These are phyloP conservation scores for Paracoccidioides brasiliensis DNA, from an alignment of 2,329 filamentous ascomycete species.

Conservation along the genomic window DNA sequence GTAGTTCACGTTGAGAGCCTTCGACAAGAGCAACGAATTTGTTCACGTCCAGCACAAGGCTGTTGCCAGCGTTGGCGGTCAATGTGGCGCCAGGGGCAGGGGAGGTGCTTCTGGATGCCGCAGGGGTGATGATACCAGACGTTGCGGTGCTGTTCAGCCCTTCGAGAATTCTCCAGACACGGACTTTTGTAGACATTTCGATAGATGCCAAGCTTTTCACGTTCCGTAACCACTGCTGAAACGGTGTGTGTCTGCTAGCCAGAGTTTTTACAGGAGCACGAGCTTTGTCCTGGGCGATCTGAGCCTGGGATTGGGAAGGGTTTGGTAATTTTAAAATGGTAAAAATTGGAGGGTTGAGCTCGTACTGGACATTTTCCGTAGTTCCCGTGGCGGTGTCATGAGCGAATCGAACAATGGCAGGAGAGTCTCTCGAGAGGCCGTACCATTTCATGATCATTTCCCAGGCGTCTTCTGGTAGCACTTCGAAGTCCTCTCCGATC, in stretches of 20 bases:
- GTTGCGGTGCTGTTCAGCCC: slow-evolving; percentile 32
- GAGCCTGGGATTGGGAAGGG: slow-evolving; percentile 43
- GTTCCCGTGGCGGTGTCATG: slow-evolving; percentile 57
- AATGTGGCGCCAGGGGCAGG: slow-evolving; percentile 32
- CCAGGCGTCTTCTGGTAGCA: slow-evolving; percentile 72
- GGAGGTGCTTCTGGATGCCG: slow-evolving; percentile 30
- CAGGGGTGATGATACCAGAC: slow-evolving; percentile 33
- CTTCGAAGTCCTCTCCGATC: slow-evolving; percentile 57
- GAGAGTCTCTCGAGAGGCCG: slow-evolving; percentile 55
- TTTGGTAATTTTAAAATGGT: slow-evolving; percentile 67
- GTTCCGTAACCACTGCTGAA: slow-evolving; percentile 61
- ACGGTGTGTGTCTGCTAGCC: slow-evolving; percentile 56
- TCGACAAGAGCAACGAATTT: slow-evolving; percentile 50
- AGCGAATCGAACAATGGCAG: slow-evolving; percentile 60
- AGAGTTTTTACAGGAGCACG: slow-evolving; percentile 53
- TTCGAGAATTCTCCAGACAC: slow-evolving; percentile 54
- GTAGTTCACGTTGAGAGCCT: slow-evolving; percentile 49
- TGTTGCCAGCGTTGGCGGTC: slow-evolving; percentile 30
- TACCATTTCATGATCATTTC: slow-evolving; percentile 71
- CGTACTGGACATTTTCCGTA: slow-evolving; percentile 60
- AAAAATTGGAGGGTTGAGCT: slow-evolving; percentile 74
- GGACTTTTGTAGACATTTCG: slow-evolving; percentile 57
- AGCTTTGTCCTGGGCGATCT: slow-evolving; percentile 47
- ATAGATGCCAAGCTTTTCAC: slow-evolving; percentile 59
- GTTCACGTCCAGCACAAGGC: slow-evolving; percentile 48